Conservation (phyloP, 2,329 filamentous ascomycete species). For the Didymella pinodella region DNA sequence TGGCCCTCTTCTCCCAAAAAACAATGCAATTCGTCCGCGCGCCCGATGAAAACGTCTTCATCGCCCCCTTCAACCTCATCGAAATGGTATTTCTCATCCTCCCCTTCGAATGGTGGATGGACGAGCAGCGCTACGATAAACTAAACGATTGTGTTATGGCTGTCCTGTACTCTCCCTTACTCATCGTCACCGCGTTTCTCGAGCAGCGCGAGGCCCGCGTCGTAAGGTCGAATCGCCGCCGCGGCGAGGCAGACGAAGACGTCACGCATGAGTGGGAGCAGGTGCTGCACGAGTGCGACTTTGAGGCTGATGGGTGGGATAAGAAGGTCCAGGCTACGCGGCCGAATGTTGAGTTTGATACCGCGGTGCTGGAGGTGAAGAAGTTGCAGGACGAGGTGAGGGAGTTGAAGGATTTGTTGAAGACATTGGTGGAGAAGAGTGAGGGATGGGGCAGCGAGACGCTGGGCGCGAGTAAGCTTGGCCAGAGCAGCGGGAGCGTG, state of each 20-base stretch:
- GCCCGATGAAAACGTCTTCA: constrained; percentile 97
- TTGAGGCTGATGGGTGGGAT: constrained; percentile 84
- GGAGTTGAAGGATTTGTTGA: constrained; percentile 54
- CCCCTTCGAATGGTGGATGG: constrained; percentile 95
- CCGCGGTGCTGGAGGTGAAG: constrained; percentile 71
- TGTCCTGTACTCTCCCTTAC: constrained; percentile 81
- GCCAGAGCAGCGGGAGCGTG: constrained; percentile 36
- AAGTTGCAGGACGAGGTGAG: constrained; percentile 55
- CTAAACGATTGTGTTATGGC: constrained; percentile 92
- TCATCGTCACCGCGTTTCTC: constrained; percentile 76
- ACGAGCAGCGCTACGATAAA: constrained; percentile 73
- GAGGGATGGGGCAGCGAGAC: constrained; percentile 43
- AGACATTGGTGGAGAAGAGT: constrained; percentile 30
- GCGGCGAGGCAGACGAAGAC: constrained; percentile 90
- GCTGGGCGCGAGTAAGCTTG: constrained; percentile 38
- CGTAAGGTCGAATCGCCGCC: constrained; percentile 75
- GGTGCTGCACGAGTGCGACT: constrained; percentile 73
- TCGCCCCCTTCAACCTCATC: constrained; percentile 92
- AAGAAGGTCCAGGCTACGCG: constrained; percentile 78
- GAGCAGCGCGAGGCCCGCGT: constrained; percentile 57
- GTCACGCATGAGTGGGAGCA: constrained; percentile 94
- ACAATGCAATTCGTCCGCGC: constrained; percentile 97
- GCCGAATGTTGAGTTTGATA: constrained; percentile 83
- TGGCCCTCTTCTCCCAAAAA: constrained; percentile 91
- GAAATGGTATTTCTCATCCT: constrained; percentile 82